Percentiles rank a stretch among this genome's conserved stretches.
Evolutionary conservation across 495 filamentous ascomycete genomes (phyloP).

Genomic region (Talaromyces wortmannii): DNA sequence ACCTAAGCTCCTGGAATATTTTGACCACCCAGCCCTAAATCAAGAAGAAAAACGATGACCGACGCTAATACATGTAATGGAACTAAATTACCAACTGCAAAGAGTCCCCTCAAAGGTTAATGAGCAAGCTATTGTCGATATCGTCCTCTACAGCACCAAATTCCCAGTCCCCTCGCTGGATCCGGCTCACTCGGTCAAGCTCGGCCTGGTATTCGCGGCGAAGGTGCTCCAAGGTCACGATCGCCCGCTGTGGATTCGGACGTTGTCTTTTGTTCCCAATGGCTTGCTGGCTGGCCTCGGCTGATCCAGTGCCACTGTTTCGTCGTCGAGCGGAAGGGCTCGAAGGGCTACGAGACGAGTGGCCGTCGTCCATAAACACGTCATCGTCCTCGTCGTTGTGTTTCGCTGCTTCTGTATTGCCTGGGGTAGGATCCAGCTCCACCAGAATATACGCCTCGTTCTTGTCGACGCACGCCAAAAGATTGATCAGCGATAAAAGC

Average conservation of each 20-base stretch:
- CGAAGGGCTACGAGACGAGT: background rate
- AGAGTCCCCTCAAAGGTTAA: background rate
- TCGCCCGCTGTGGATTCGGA: slow-evolving; percentile 23
- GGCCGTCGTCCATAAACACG: slow-evolving; percentile 27
- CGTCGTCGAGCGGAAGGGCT: slow-evolving; percentile 1
- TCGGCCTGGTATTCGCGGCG: slow-evolving; percentile 80
- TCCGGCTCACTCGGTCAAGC: slow-evolving; percentile 64
- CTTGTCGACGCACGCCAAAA: slow-evolving; percentile 72
- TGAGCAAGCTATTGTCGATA: background rate
- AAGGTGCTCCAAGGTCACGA: slow-evolving; percentile 79
- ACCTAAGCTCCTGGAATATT: background rate
- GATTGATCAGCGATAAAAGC: slow-evolving; percentile 83
- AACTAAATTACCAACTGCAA: too few species aligned
- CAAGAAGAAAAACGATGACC: background rate
- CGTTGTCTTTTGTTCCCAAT: background rate
- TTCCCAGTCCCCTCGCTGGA: slow-evolving; percentile 56
- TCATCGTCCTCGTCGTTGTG: slow-evolving; percentile 32
- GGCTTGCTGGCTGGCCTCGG: background rate
- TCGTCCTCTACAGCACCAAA: slow-evolving; percentile 40
- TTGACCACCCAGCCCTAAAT: background rate
- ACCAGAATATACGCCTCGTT: slow-evolving; percentile 69
- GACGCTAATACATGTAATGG: background rate
- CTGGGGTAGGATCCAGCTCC: slow-evolving; percentile 26
- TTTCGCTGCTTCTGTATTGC: slow-evolving; percentile 17
- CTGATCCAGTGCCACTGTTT: slow-evolving; percentile 1